Base-by-base conservation (phyloP, 2,329 filamentous ascomycete species). In the Aspergillus caelatus region DNA sequence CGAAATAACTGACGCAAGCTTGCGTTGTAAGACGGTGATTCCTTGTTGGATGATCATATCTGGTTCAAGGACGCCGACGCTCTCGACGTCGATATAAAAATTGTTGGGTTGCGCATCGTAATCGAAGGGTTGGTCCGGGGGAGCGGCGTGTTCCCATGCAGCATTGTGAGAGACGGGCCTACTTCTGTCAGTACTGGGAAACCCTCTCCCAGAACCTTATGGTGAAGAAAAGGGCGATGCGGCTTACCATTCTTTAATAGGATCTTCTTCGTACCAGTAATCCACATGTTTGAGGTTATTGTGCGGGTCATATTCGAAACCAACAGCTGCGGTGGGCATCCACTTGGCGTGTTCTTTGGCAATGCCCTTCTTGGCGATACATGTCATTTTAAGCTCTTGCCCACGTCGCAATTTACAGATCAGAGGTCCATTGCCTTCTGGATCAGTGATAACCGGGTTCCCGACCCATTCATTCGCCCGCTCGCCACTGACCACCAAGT, bases 301-400 rank as follows among this genome's bases (percentile, higher is more conserved):
- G 79, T 96, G 91, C 65, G 95, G 95, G 77, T 99, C 95, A 79
- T 99, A 99, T 79, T 99, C 95, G 76, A 99, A 99, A 28, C 93
- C 94, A 46, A 99, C 89, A 4, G 95, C 95, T 46, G 93, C 87
- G 41, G 92, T 94, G 2, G 95, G 94, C 73, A 93, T 91, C 95
- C 95, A 99, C 80, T 99, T 99, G 11, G 95, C 92, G 79, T 99
- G 95, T 78, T 99, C 95, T 84, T 99, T 99, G 43, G 94, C 94
- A 68, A 98, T 98, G 1, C 95, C 95, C 85, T 98, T 98, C 85
- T 97, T 97, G 57, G 94, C 95, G 68, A 97, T 91, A 76, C 94
- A 98, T 65, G 88, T 91, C 74, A 99, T 87, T 77, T 93, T 90
- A 65, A 99, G 82, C 79, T 97, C 93, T 80, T 99, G 95, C 2